These are phyloP conservation scores for Rhododendron ferrugineum DNA, from an alignment of 148 eudicot species.

Conservation along the genomic window DNA sequence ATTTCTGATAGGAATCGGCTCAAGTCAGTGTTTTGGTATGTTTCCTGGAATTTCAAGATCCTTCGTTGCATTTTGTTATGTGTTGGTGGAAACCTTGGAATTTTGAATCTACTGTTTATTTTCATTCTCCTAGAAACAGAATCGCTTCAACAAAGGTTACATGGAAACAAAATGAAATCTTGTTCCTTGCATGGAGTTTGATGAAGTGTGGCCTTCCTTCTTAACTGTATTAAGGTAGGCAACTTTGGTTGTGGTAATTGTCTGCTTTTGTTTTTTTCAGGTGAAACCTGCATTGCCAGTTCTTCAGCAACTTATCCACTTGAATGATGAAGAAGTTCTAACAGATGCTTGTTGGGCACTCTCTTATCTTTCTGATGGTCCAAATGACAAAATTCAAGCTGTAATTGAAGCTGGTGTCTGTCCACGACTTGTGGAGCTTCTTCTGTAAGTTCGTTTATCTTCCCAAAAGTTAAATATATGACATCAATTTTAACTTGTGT, in stretches of 20 bases:
- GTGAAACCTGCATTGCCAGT: conserved; percentile 79
- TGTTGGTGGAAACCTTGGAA: background rate
- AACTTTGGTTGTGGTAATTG: background rate
- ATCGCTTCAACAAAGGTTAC: background rate
- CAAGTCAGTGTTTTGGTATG: background rate
- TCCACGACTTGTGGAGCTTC: conserved; percentile 77
- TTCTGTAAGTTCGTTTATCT: conserved; percentile 43
- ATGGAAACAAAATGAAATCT: background rate
- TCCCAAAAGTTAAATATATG: background rate
- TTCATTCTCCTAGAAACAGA: background rate
- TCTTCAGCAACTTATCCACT: conserved; percentile 66
- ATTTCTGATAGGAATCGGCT: background rate
- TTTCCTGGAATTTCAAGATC: background rate
- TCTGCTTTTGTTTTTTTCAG: conserved; percentile 27
- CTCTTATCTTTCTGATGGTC: conserved; percentile 91
- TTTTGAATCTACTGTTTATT: background rate
- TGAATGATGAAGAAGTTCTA: conserved; percentile 83
- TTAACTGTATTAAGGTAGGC: background rate
- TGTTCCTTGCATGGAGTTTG: background rate
- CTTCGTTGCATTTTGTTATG: background rate
- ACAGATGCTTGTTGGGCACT: conserved; percentile 98
- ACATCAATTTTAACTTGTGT: background rate
- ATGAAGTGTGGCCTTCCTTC: background rate
- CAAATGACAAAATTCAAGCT: conserved; percentile 93
- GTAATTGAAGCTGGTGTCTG: conserved; percentile 91